Conservation (phyloP, 495 filamentous ascomycete genomes). For the Acidiella bohemica region DNA sequence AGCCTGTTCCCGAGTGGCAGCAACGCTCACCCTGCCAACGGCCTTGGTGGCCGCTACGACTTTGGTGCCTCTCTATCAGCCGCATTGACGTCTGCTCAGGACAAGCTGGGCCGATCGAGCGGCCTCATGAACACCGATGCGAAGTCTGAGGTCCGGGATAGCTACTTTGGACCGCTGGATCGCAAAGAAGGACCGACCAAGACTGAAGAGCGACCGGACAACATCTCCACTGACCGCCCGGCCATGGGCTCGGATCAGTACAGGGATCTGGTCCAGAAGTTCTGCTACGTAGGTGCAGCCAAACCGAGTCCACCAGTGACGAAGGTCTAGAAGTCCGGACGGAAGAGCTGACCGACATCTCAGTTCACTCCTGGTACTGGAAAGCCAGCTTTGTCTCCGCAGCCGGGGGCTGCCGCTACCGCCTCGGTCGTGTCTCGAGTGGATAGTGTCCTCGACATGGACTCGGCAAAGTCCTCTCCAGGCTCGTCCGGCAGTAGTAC, state of each 20-base stretch:
- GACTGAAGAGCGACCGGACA: slow-evolving; percentile 31
- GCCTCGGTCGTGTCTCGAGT: too few species aligned
- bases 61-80: slow-evolving; percentile 78
- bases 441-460: slow-evolving; percentile 20
- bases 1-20: slow-evolving; percentile 35
- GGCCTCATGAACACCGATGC: slow-evolving; percentile 25
- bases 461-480: not conserved
- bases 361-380: slow-evolving; percentile 28
- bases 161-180: slow-evolving; percentile 22
- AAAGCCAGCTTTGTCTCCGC: slow-evolving; percentile 20
- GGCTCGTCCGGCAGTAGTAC: slow-evolving; percentile 19
- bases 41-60: slow-evolving; percentile 84
- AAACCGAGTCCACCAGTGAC: slow-evolving; percentile 10
- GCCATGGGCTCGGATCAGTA: slow-evolving; percentile 72
- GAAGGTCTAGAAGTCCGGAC: slow-evolving; percentile 15
- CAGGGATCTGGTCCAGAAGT: slow-evolving; percentile 89
- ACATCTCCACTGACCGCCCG: slow-evolving; percentile 46
- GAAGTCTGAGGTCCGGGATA: slow-evolving; percentile 8
- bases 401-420: slow-evolving; percentile 6
- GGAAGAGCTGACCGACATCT: slow-evolving; percentile 20
- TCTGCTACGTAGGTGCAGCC: slow-evolving; percentile 84
- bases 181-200: slow-evolving; percentile 10
- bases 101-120: slow-evolving; percentile 35
- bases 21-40: slow-evolving; percentile 41
- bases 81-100: slow-evolving; percentile 59